These are phyloP conservation scores for Gossypium mustelinum DNA, from an alignment of 345 rosid genomes.

Conservation along the genomic window DNA sequence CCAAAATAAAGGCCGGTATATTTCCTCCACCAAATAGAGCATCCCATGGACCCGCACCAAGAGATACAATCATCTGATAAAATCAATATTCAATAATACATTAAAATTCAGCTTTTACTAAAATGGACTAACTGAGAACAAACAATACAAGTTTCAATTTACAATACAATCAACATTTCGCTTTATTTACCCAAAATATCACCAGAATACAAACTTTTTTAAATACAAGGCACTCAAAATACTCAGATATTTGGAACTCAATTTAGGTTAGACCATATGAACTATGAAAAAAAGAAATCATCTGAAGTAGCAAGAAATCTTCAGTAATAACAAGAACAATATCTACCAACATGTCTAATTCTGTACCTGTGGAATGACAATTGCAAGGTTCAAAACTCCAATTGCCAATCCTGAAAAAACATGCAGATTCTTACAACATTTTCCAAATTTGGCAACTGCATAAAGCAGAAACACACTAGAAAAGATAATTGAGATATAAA, in stretches of 20 bases:
- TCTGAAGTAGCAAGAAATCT: constrained; percentile 3
- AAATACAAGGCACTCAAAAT: not conserved
- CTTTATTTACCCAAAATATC: not conserved
- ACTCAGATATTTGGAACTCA: not conserved
- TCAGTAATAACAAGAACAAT: not conserved
- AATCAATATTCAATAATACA: constrained; percentile 13
- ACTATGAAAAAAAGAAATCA: not conserved
- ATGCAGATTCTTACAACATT: not conserved
- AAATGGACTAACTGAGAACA: not conserved
- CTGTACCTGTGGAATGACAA: constrained; percentile 81
- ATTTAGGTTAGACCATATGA: not conserved
- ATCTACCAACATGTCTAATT: not conserved
- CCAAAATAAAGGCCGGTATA: constrained; percentile 81
- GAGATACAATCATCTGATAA: constrained; percentile 72
- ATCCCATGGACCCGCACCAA: constrained; percentile 98
- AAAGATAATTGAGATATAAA: constrained; percentile 26
- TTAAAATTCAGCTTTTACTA: constrained; percentile 18
- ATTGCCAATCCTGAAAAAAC: constrained; percentile 76
- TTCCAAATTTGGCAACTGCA: not conserved
- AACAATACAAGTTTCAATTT: not conserved
- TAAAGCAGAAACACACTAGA: not conserved
- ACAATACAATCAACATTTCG: not conserved
- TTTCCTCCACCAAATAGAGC: constrained; percentile 95
- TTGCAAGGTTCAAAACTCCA: constrained; percentile 89
- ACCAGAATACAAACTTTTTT: not conserved